Evolutionary conservation across 2,329 filamentous ascomycete species (phyloP), one percentile per base, ranked within the genome.

Genomic region (Microcyclosporella mali): DNA sequence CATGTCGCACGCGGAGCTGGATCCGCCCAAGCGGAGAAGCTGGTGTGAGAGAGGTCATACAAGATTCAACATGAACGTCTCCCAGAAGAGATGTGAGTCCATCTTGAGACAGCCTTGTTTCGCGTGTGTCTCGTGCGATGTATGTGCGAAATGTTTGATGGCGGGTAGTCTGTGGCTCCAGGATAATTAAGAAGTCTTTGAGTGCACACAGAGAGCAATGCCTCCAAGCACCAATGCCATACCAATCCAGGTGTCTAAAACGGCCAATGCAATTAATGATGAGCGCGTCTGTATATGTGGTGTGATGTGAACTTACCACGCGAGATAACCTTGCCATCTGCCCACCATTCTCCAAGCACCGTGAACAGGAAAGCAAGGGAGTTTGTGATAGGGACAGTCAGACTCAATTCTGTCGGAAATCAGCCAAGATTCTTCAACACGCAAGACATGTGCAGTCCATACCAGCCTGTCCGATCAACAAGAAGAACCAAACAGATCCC

Each of bases 321-420:
- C 54, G 82, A 85, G 49, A 97, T 94, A 1, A 89, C 84, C 64
- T 95, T 97, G 47, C 81, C 81, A 58, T 95, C 90, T 1, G 90
- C 88, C 73, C 84, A 94, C 88, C 89, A 97, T 56, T 97, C 90
- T 1, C 89, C 90, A 10, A 95, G 60, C 2, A 95, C 89, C 0
- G 90, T 97, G 60, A 95, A 97, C n/a, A 97, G 67, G 56, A 97
- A 97, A 0, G 90, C 90, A 59, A 94, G 70, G 0, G 88, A 94
- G 60, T 97, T 97, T 1, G 90, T 89, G 50, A 97, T 92, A 1
- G 90, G 90, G 1, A 97, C 89, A 2, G 89, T 95, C 50, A 97
- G 71, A 60, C 88, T 95, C 55, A 97, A 63, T 66, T 97, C 90
- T 92, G 55, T 3, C 40, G 32, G 16, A 4, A 27, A 21, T 43